A percentile compares a stretch with the other conserved stretches of the same genome.
Evolutionary conservation across 139 green algal species (phyloP).

Genomic region (Edaphochlamys debaryana): DNA sequence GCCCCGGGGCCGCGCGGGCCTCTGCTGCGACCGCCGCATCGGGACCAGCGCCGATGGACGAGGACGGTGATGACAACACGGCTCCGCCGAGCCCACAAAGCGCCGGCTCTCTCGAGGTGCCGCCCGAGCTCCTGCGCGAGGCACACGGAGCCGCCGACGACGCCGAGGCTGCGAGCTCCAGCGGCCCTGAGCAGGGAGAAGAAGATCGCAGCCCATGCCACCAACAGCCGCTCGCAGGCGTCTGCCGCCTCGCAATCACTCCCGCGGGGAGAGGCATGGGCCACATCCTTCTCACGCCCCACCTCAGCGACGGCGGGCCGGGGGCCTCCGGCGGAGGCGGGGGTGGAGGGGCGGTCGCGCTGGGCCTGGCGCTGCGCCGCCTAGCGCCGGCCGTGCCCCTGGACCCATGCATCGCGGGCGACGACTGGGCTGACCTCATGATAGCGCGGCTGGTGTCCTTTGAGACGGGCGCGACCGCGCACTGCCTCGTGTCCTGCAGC

Average conservation of each 20-base stretch:
- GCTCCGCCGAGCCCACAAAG: too few relatives aligned
- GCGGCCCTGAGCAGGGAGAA: too few relatives aligned
- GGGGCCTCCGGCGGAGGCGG: neutral
- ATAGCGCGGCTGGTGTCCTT: neutral
- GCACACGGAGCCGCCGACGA: neutral
- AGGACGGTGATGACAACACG: too few relatives aligned
- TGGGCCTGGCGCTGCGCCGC: neutral
- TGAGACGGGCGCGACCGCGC: neutral
- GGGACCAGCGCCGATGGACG: too few relatives aligned
- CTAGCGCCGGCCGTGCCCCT: neutral
- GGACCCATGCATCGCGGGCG: neutral
- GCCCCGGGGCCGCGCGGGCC: too few relatives aligned
- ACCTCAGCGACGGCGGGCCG: neutral
- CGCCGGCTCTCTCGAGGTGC: too few relatives aligned
- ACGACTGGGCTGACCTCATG: slow-evolving; percentile 9
- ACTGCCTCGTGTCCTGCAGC: neutral
- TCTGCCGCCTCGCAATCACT: slow-evolving; percentile 23
- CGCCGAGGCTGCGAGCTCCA: neutral
- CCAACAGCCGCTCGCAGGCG: neutral
- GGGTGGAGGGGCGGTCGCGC: neutral
- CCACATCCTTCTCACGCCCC: neutral
- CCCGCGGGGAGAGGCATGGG: slow-evolving; percentile 1
- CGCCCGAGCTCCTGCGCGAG: too few relatives aligned
- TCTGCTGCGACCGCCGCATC: neutral
- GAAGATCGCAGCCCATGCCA: too few relatives aligned